Conservation (phyloP, 2,329 filamentous ascomycete genomes). For the Fusarium zealandicum region DNA sequence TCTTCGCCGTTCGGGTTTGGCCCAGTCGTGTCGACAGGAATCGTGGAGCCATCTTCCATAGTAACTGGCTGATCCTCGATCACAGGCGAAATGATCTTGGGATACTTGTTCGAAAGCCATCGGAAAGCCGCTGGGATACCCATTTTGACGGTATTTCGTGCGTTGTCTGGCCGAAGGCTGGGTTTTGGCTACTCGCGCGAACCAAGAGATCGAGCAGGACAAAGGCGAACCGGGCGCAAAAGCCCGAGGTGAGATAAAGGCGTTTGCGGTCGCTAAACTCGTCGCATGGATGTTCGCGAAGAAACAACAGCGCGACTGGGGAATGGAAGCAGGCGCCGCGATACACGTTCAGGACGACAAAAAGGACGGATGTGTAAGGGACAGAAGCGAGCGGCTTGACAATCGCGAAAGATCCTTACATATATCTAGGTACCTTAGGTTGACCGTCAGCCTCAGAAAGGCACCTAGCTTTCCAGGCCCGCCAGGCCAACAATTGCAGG, state of each 20-base stretch:
- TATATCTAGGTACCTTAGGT: too few relatives aligned
- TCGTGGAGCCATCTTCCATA: conserved; percentile 79
- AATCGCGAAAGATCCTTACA: conserved; percentile 31
- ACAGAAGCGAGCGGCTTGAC: not conserved
- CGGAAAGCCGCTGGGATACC: conserved; percentile 94
- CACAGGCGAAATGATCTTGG: conserved; percentile 93
- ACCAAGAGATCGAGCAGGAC: not conserved
- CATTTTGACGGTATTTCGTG: conserved; percentile 61
- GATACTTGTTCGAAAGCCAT: conserved; percentile 97
- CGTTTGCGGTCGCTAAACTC: not conserved
- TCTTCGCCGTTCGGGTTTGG: conserved; percentile 98
- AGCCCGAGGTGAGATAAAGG: not conserved
- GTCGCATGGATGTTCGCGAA: conserved; percentile 12
- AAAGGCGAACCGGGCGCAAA: conserved; percentile 8
- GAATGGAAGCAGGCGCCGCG: not conserved
- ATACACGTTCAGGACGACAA: conserved; percentile 3
- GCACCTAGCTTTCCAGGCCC: not conserved
- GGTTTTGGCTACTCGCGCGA: conserved; percentile 16
- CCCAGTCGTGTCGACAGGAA: conserved; percentile 83
- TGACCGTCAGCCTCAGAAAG: conserved; percentile 7
- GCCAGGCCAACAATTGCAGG: not conserved
- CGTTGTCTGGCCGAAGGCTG: conserved; percentile 3
- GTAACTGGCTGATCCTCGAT: conserved; percentile 83
- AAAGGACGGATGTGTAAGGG: conserved; percentile 8
- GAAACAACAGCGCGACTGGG: not conserved